Conservation (phyloP, 2,329 filamentous ascomycete genomes). For the Colletotrichum incanum region DNA sequence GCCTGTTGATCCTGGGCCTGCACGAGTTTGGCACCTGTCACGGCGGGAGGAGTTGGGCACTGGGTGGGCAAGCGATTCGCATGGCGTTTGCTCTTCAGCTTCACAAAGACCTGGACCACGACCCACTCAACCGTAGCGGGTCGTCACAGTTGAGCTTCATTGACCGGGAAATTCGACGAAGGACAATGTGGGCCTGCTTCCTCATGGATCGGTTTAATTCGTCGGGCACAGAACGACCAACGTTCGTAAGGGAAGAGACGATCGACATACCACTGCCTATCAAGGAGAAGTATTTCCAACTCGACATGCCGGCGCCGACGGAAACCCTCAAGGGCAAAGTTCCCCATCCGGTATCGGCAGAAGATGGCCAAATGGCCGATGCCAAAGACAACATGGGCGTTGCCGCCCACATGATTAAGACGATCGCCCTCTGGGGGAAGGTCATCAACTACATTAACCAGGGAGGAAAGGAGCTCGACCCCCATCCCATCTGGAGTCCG, state of each 20-base stretch:
- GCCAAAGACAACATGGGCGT: slow-evolving; percentile 92
- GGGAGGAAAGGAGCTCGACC: slow-evolving; percentile 85
- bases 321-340: slow-evolving; percentile 84
- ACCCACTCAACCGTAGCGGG: slow-evolving; percentile 77
- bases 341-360: slow-evolving; percentile 72
- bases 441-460: slow-evolving; percentile 93
- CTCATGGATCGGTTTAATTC: slow-evolving; percentile 98
- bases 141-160: slow-evolving; percentile 84
- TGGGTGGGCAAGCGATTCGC: slow-evolving; percentile 93
- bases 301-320: slow-evolving; percentile 91
- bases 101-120: slow-evolving; percentile 90
- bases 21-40: slow-evolving; percentile 99
- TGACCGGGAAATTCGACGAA: slow-evolving; percentile 91
- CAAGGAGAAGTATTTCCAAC: slow-evolving; percentile 89
- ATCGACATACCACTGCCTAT: slow-evolving; percentile 92
- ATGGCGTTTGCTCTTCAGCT: slow-evolving; percentile 98
- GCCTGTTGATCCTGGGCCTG: slow-evolving; percentile 87
- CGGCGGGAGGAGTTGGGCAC: slow-evolving; percentile 94
- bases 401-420: slow-evolving; percentile 88
- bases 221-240: slow-evolving; percentile 91
- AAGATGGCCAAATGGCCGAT: slow-evolving; percentile 76
- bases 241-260: slow-evolving; percentile 91
- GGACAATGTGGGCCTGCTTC: slow-evolving; percentile 99
- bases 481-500: slow-evolving; percentile 84
- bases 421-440: slow-evolving; percentile 90